Conservation (phyloP, 768 basidiomycete genomes). For the Boletales sp. region DNA sequence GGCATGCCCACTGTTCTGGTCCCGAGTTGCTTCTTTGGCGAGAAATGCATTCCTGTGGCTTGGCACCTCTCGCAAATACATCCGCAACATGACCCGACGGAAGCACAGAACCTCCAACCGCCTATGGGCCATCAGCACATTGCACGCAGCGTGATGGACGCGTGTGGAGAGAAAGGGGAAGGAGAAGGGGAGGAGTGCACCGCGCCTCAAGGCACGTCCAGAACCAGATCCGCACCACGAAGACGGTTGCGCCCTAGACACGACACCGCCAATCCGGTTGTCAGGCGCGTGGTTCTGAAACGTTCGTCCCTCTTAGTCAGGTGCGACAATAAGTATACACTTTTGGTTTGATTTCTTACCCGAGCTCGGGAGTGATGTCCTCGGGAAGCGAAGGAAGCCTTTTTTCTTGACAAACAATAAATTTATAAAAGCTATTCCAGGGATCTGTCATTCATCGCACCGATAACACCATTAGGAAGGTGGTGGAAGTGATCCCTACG, state of each 20-base stretch:
- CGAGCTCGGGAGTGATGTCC: slow-evolving; percentile 4
- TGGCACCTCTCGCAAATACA: background rate
- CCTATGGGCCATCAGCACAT: slow-evolving; percentile 1
- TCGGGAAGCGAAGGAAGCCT: slow-evolving; percentile 13
- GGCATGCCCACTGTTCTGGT: background rate
- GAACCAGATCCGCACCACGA: slow-evolving; percentile 2
- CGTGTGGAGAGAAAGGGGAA: background rate
- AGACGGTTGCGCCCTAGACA: slow-evolving; percentile 11
- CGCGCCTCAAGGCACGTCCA: slow-evolving; percentile 6
- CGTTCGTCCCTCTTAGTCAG: slow-evolving; percentile 10
- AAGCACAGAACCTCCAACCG: background rate
- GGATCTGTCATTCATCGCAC: slow-evolving; percentile 9
- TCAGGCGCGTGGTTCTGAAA: slow-evolving; percentile 14
- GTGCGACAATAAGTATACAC: background rate
- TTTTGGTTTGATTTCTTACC: slow-evolving; percentile 3
- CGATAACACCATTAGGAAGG: slow-evolving; percentile 22
- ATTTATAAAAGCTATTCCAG: background rate
- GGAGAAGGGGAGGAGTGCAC: background rate
- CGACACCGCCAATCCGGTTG: slow-evolving; percentile 2
- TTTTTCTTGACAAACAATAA: background rate
- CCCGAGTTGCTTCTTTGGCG: background rate
- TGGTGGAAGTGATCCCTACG: slow-evolving; percentile 5
- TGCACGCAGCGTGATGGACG: background rate
- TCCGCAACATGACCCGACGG: slow-evolving; percentile 1
- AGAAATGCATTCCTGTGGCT: slow-evolving; percentile 18